Percentiles rank a stretch among this genome's conserved stretches.
phyloP scores from a whole-genome alignment of 2,329 filamentous ascomycete species.

The Helminthosporium solani region DNA sequence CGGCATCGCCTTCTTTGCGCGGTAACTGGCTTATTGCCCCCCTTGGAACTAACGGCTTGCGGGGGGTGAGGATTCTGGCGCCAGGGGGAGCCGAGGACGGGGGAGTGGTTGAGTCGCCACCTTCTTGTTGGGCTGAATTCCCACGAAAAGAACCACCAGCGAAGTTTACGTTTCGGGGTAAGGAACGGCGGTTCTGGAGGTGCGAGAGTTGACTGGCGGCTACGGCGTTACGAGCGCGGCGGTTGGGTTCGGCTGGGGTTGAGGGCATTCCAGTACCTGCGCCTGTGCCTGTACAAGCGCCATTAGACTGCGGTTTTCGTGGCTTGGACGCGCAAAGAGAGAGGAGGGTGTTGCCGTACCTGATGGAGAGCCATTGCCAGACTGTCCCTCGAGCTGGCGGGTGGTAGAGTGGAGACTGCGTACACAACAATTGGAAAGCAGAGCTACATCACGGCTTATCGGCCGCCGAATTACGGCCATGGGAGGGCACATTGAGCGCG shows the following conservation, averaged over 20 bases:
- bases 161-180: slow-evolving; percentile 14
- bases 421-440: slow-evolving; percentile 18
- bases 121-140: slow-evolving; percentile 12
- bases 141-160: slow-evolving; percentile 24
- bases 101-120: neutral
- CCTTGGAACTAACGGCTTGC: slow-evolving; percentile 13
- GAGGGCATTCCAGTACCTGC: too few species aligned
- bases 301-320: too few species aligned
- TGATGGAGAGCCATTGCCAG: slow-evolving; percentile 17
- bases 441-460: slow-evolving; percentile 19
- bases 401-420: slow-evolving; percentile 30
- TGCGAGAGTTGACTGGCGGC: slow-evolving; percentile 29
- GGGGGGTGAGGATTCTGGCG: slow-evolving; percentile 6
- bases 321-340: too few species aligned
- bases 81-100: neutral
- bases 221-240: slow-evolving; percentile 25
- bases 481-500: slow-evolving; percentile 37
- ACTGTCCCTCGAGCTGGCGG: slow-evolving; percentile 24
- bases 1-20: slow-evolving; percentile 1
- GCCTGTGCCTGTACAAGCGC: too few species aligned
- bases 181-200: slow-evolving; percentile 25
- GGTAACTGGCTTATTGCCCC: slow-evolving; percentile 8
- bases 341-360: slow-evolving; percentile 17
- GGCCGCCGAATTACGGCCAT: slow-evolving; percentile 31
- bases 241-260: too few species aligned